Percentiles rank a stretch among this genome's conserved stretches.
Conservation (phyloP, 345 rosid genomes). For the Rhodamnia argentea region DNA sequence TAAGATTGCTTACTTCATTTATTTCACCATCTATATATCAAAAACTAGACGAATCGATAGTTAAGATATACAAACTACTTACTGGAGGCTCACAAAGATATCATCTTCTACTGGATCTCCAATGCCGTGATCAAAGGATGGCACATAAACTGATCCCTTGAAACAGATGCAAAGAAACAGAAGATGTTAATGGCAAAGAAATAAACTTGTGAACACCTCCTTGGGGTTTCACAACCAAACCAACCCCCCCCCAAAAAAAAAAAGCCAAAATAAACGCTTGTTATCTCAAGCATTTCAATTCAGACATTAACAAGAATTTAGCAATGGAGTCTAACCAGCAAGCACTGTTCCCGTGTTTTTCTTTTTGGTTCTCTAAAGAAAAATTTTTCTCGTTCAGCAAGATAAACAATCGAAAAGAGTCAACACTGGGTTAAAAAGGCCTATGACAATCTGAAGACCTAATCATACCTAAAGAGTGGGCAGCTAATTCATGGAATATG, state of each 20-base stretch:
- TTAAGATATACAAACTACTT: conserved; percentile 21
- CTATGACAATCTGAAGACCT: not conserved
- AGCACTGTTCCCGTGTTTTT: not conserved
- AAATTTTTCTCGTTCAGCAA: not conserved
- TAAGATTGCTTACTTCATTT: not conserved
- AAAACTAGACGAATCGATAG: not conserved
- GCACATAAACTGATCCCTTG: conserved; percentile 78
- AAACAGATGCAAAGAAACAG: not conserved
- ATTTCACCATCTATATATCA: not conserved
- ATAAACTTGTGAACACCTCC: not conserved
- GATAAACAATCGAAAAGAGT: not conserved
- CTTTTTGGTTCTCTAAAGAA: not conserved
- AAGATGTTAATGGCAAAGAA: not conserved
- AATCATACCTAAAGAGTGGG: not conserved
- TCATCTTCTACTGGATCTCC: conserved; percentile 94
- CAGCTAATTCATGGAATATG: not conserved
- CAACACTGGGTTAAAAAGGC: not conserved
- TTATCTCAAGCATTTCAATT: not conserved
- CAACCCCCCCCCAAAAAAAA: not conserved
- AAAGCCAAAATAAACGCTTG: not conserved
- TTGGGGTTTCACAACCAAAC: not conserved
- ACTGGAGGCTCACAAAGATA: conserved; percentile 75
- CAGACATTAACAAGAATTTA: not conserved
- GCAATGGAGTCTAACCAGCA: not conserved
- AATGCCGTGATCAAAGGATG: conserved; percentile 88